A percentile compares a stretch with the other conserved stretches of the same genome.
Conservation (phyloP, 306 rosid species). For the Prunus persica region DNA sequence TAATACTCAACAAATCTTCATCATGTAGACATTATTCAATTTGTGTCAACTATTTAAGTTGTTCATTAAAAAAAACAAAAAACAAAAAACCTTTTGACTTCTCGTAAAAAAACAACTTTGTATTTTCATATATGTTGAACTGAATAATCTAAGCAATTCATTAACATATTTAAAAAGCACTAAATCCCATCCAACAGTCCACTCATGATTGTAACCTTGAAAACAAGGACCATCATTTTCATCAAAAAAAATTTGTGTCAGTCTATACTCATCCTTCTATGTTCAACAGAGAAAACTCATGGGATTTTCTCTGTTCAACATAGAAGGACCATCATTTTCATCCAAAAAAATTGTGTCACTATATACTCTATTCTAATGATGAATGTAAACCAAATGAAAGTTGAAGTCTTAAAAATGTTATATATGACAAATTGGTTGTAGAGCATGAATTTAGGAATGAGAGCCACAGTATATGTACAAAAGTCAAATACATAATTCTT, state of each 20-base stretch:
- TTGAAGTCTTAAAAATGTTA: not conserved
- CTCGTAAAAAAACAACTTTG: not conserved
- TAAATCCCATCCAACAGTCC: not conserved
- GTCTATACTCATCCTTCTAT: not conserved
- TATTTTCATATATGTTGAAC: not conserved
- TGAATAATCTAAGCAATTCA: not conserved
- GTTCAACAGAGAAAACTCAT: not conserved
- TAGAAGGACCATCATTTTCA: too few species aligned
- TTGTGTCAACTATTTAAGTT: not conserved
- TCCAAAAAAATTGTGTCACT: too few species aligned
- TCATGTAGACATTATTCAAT: not conserved
- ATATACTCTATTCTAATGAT: too few species aligned
- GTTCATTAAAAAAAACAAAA: not conserved
- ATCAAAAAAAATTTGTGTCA: not conserved
- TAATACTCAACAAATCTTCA: not conserved
- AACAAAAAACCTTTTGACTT: not conserved
- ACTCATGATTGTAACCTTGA: not conserved
- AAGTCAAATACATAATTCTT: constrained; percentile 29
- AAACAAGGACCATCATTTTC: not conserved
- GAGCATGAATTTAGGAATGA: not conserved
- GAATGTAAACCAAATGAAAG: not conserved
- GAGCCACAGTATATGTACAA: constrained; percentile 8
- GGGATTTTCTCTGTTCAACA: too few species aligned
- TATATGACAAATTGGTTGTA: not conserved
- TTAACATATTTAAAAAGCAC: not conserved